Base-by-base conservation (phyloP, 176 grass and related monocot genomes). In the Chloris gayana region DNA sequence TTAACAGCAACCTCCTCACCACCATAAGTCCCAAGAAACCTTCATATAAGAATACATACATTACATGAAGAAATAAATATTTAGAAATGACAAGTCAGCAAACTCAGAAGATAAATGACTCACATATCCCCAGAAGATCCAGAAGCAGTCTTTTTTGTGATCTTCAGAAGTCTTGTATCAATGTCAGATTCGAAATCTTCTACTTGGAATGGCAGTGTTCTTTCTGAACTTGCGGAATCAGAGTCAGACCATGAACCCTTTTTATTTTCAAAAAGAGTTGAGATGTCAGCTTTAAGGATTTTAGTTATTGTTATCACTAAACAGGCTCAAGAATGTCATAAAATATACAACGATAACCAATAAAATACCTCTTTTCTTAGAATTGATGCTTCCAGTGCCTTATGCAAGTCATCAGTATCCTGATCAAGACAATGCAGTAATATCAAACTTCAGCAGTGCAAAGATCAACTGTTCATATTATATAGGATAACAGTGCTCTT, bases 171-270 rank as follows among this genome's bases (percentile, higher is more conserved):
- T 83, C 35, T 83, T 82, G 70, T 90, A 53, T 95, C 87, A 75
- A 92, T 86, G 66, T 95, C 85, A 25, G 82, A 92, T 44, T 92
- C 93, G 26, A 66, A 80, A 67, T 31, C 84, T 87, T 92, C 80
- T 41, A 72, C 66, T 67, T 75, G 81, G 33, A 90, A 73, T 51
- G 85, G 64, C 17, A 95, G 6, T 68, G 80, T 51, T 82, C 70
- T 88, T 63, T 86, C 89, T 9, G 89, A 61, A 54, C 75, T 61
- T 77, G 93, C 88, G 32, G 93, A 88, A 78, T 92, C 81, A 68
- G 93, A 95, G 53, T 90, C 87, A 77, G 93, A 95, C 87, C 93
- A 95, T 47, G 93, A 95, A 75, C 87, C 93, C 93, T 95, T 44
- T 44, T 44, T 44, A 31, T 74, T 49, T 26, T 60, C 41, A 50